These are phyloP conservation scores for Filobasidium uniguttulatum DNA, from an alignment of 1,284 basidiomycete genomes.

Conservation along the genomic window DNA sequence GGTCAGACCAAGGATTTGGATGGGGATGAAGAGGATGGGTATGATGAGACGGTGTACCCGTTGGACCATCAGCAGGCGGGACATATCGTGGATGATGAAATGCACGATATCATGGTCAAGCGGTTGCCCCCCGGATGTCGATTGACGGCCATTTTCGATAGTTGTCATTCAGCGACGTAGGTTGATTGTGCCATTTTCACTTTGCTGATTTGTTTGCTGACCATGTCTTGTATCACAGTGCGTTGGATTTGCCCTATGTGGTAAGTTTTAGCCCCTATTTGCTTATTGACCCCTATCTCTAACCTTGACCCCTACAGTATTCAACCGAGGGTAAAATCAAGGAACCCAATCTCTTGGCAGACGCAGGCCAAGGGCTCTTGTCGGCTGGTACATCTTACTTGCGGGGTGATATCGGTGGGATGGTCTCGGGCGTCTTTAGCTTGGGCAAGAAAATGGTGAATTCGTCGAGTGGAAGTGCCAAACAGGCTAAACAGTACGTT, in stretches of 20 bases:
- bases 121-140: conserved; percentile 72
- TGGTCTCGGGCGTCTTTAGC: conserved; percentile 42
- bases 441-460: conserved; percentile 35
- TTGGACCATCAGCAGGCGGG: conserved; percentile 58
- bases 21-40: conserved; percentile 40
- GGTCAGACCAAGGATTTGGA: conserved; percentile 58
- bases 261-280: conserved; percentile 8
- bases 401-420: conserved; percentile 60
- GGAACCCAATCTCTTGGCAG: conserved; percentile 68
- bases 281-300: conserved; percentile 1
- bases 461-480: conserved; percentile 44
- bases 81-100: conserved; percentile 57
- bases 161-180: conserved; percentile 32
- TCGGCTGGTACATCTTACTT: conserved; percentile 32
- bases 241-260: conserved; percentile 41
- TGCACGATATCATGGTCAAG: conserved; percentile 43
- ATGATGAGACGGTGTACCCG: conserved; percentile 60
- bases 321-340: conserved; percentile 88
- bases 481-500: conserved; percentile 46
- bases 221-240: conserved; percentile 24
- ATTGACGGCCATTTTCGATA: conserved; percentile 75
- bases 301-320: conserved; percentile 39
- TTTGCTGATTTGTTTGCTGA: neutral
- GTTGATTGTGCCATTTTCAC: neutral
- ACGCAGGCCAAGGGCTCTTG: conserved; percentile 61